Conservation (phyloP, 352 stramenopile genomes). For the Halophytophthora polymorphica region DNA sequence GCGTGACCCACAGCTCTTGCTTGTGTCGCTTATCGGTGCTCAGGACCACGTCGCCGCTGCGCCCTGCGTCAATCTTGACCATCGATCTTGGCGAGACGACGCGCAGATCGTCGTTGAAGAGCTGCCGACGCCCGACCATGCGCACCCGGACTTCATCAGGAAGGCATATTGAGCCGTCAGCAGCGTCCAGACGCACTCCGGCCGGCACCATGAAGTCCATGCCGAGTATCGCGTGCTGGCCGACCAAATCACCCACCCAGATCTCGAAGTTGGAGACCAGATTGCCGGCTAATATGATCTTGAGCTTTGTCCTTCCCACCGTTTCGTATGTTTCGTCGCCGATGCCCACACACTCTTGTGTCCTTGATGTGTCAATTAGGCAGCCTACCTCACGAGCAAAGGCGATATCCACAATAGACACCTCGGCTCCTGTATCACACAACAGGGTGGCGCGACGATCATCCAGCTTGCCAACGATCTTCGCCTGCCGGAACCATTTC, state of each 20-base stretch:
- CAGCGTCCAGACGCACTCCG: slow-evolving; percentile 5
- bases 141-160: slow-evolving; percentile 13
- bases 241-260: slow-evolving; percentile 13
- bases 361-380: slow-evolving; percentile 9
- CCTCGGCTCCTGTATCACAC: slow-evolving; percentile 19
- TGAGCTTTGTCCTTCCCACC: slow-evolving; percentile 1
- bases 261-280: slow-evolving; percentile 11
- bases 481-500: slow-evolving; percentile 25
- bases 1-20: slow-evolving; percentile 2
- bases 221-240: slow-evolving; percentile 7
- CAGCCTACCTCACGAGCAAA: slow-evolving; percentile 22
- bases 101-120: slow-evolving; percentile 3
- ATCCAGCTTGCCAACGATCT: slow-evolving; percentile 11
- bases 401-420: slow-evolving; percentile 16
- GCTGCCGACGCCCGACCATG: not conserved
- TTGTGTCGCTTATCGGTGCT: not conserved
- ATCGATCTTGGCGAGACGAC: slow-evolving; percentile 1
- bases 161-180: slow-evolving; percentile 3
- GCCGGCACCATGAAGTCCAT: slow-evolving; percentile 21
- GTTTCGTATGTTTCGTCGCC: slow-evolving; percentile 3
- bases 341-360: slow-evolving; percentile 11
- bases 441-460: slow-evolving; percentile 14
- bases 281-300: slow-evolving; percentile 2
- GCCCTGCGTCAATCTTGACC: no score
- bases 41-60: not conserved